phyloP scores from a whole-genome alignment of 148 eudicot genomes.

The Chenopodium album region DNA sequence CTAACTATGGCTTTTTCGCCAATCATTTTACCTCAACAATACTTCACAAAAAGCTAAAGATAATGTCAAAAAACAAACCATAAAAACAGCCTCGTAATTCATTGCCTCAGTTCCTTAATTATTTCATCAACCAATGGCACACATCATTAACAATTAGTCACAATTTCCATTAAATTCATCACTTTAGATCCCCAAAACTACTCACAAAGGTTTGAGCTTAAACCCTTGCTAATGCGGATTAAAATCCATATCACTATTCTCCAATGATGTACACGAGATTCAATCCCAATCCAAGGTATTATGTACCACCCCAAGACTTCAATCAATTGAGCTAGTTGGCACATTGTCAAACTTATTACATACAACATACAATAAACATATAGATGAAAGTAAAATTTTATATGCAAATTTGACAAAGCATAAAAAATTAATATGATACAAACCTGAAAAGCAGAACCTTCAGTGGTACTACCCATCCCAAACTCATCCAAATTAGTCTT shows the following conservation, averaged over 20 bases:
- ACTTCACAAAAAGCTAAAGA: too few relatives aligned
- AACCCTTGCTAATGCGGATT: too few relatives aligned
- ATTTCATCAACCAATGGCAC: not conserved
- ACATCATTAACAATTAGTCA: not conserved
- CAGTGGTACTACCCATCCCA: conserved; percentile 98
- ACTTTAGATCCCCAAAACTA: too few relatives aligned
- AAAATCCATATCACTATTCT: too few relatives aligned
- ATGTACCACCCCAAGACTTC: too few relatives aligned
- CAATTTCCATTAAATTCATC: too few relatives aligned
- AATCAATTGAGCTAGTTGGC: not conserved
- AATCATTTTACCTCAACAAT: too few relatives aligned
- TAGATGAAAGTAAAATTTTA: not conserved
- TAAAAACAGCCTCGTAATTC: not conserved
- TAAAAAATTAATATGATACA: not conserved
- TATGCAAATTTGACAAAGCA: not conserved
- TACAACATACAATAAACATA: not conserved
- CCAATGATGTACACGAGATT: too few relatives aligned
- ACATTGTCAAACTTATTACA: not conserved
- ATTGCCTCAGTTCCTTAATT: not conserved
- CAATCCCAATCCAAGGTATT: too few relatives aligned
- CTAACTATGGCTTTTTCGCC: not conserved
- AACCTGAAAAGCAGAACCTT: conserved; percentile 92
- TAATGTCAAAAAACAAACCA: not conserved
- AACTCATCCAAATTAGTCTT: conserved; percentile 99
- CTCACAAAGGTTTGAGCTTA: too few relatives aligned